Evolutionary conservation across 306 rosid species (phyloP).

Genomic region (Lathyrus aphaca): DNA sequence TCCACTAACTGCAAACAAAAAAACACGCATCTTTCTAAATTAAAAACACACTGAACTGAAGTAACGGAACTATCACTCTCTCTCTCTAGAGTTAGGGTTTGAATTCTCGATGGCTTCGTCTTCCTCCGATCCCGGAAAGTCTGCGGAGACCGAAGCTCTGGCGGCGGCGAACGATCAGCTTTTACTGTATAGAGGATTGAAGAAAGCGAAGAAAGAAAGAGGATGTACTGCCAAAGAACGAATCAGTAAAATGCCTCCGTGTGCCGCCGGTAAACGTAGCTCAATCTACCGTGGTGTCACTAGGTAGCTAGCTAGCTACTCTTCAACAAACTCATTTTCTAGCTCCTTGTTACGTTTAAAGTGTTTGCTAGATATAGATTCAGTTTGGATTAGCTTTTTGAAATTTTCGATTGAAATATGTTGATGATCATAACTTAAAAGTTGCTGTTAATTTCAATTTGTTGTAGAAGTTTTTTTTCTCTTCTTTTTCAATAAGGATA

Average conservation of each 20-base stretch:
- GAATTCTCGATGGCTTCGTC: slow-evolving; percentile 77
- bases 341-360: background rate
- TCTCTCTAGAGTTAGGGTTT: slow-evolving; percentile 40
- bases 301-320: slow-evolving; percentile 50
- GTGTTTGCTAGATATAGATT: background rate
- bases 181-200: slow-evolving; percentile 76
- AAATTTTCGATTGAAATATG: background rate
- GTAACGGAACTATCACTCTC: slow-evolving; percentile 20
- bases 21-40: slow-evolving; percentile 1
- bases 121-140: slow-evolving; percentile 80
- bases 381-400: background rate
- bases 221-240: slow-evolving; percentile 98
- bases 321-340: background rate
- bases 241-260: slow-evolving; percentile 98
- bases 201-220: slow-evolving; percentile 92
- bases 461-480: background rate
- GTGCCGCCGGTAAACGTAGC: slow-evolving; percentile 96
- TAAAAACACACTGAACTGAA: slow-evolving; percentile 1
- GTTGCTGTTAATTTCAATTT: background rate
- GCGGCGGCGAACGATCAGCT: slow-evolving; percentile 68
- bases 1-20: slow-evolving; percentile 37
- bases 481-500: background rate
- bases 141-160: slow-evolving; percentile 43
- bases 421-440: background rate
- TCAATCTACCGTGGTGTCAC: slow-evolving; percentile 99